Evolutionary conservation across 2,329 filamentous ascomycete genomes (phyloP).

Genomic region (Zelopaecilomyces penicillatus): DNA sequence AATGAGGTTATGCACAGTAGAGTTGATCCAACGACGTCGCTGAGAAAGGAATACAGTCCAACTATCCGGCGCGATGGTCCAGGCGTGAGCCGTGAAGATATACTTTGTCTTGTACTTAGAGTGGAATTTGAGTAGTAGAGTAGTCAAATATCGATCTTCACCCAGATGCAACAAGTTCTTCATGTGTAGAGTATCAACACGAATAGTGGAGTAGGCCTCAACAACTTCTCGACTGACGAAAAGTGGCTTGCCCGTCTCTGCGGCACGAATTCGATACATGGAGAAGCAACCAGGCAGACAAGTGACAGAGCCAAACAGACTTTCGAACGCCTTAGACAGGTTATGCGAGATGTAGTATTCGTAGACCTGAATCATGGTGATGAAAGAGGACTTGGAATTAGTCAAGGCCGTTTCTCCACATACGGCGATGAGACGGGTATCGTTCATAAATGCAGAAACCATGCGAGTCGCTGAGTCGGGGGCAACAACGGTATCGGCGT

Average conservation of each 20-base stretch:
- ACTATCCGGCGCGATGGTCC: constrained; percentile 93
- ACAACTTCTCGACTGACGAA: constrained; percentile 93
- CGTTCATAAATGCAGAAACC: constrained; percentile 81
- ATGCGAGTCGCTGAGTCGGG: constrained; percentile 85
- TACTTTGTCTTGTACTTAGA: constrained; percentile 98
- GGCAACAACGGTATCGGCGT: constrained; percentile 92
- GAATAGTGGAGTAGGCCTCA: constrained; percentile 80
- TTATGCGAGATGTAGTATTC: constrained; percentile 99
- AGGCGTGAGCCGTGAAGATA: constrained; percentile 82
- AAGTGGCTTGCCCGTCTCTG: constrained; percentile 88
- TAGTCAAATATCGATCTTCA: constrained; percentile 96
- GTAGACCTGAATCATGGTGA: constrained; percentile 99
- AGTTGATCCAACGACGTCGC: constrained; percentile 99
- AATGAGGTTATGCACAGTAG: constrained; percentile 93
- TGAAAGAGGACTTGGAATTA: constrained; percentile 86
- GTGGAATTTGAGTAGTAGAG: constrained; percentile 85
- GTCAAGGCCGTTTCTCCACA: constrained; percentile 92
- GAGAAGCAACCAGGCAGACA: constrained; percentile 98
- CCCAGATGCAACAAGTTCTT: constrained; percentile 96
- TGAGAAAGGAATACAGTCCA: constrained; percentile 95
- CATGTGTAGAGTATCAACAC: constrained; percentile 96
- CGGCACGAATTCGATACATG: constrained; percentile 95
- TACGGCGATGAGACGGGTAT: constrained; percentile 85
- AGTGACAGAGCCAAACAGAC: constrained; percentile 92
- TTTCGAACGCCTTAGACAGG: constrained; percentile 92